Base-by-base conservation (phyloP, 1,139 yeast genomes). In the Sugiyamaella neomexicana region DNA sequence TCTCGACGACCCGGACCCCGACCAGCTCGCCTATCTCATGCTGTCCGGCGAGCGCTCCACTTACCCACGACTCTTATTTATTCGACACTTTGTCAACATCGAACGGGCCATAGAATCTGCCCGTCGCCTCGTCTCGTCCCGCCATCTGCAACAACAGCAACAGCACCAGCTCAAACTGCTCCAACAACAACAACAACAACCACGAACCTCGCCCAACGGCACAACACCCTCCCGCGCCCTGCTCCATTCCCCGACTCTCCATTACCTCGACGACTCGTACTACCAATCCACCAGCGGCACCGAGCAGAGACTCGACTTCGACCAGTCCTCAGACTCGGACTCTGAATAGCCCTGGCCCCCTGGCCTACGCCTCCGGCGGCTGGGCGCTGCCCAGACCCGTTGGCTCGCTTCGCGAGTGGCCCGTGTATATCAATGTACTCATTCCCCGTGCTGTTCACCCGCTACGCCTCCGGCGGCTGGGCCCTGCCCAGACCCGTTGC, bases 1-100 rank as follows among this genome's bases (percentile, higher is more conserved):
- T 43, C 72, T 87, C 54, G 77, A 83, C 59, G 93, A 86, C 63
- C 95, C 95, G 1, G 75, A 78, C 1, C 83, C 79, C 58, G 80
- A 79, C 43, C 73, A 80, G 59, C 69, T 87, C 62, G 80, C 68
- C 2, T 76, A 75, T 46, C 80, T 84, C 79, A 78, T 87, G 39
- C 64, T 69, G 32, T 82, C 80, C 57, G 95, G 95, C 9, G 86
- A 86, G 66, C 69, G 76, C 44, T 80, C 86, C 17, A 80, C 88
- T 58, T 87, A 75, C 65, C 95, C 95, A 0, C 79, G 83, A 60
- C 63, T 87, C 16, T 68, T 81, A 34, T 86, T 86, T 65, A 81
- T 87, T 46, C 79, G 78, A 59, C 85, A 86, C 67, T 74, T 91
- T 53, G 65, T 85, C 48, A 74, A 73, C 29, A 81, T 86, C 27